phyloP scores from a whole-genome alignment of 345 rosid genomes.

The Eucalyptus lansdowneana region DNA sequence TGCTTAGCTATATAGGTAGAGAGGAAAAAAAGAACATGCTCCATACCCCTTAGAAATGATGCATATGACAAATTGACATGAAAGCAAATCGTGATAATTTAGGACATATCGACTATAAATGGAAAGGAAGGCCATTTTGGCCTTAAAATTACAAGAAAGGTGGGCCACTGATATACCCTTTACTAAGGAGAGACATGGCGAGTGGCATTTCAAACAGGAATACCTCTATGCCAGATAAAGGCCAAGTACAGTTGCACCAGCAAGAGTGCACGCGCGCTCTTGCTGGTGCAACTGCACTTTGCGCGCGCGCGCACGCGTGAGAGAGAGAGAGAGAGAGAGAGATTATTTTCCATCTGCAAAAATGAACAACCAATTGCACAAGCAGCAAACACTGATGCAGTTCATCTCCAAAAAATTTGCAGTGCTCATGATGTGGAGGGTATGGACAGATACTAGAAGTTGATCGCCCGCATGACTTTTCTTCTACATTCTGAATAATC shows the following conservation, averaged over 20 bases:
- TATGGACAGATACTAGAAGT: not conserved
- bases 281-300: too few species aligned
- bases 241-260: not conserved
- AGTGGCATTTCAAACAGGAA: not conserved
- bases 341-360: not conserved
- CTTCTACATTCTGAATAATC: not conserved
- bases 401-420: not conserved
- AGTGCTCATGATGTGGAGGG: not conserved
- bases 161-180: not conserved
- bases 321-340: not conserved
- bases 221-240: not conserved
- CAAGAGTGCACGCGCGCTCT: not conserved
- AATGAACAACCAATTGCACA: not conserved
- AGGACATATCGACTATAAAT: not conserved
- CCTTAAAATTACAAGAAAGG: not conserved
- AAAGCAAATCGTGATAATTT: not conserved
- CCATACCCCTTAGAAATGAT: not conserved
- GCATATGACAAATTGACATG: not conserved
- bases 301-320: rapidly evolving
- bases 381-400: not conserved
- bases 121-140: not conserved
- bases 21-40: not conserved
- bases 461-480: not conserved
- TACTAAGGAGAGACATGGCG: not conserved
- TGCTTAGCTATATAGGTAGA: not conserved